Conservation (phyloP, 345 rosid species). For the Sisymbrium altissimum region DNA sequence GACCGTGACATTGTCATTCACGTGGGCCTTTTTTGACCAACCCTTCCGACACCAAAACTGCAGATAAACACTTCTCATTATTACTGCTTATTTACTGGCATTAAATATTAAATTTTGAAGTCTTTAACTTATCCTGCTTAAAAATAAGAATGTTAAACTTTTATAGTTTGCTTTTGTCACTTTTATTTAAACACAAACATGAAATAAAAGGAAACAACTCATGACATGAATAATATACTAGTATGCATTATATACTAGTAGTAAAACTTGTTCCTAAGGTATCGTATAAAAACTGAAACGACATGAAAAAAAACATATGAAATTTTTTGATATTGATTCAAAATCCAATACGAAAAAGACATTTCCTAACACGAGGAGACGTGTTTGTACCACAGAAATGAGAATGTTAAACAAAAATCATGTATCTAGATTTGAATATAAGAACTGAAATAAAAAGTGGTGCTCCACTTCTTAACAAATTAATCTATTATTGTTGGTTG, state of each 20-base stretch:
- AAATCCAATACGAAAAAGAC: background rate
- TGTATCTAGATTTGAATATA: background rate
- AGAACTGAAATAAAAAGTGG: background rate
- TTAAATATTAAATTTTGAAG: background rate
- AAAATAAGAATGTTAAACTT: slow-evolving; percentile 10
- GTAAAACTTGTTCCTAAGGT: background rate
- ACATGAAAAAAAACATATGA: background rate
- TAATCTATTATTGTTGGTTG: background rate
- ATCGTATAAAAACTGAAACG: background rate
- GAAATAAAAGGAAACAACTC: background rate
- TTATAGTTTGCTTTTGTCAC: slow-evolving; percentile 19
- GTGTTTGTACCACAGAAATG: background rate
- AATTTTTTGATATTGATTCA: background rate
- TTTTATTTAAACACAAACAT: slow-evolving; percentile 24
- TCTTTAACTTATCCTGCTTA: slow-evolving; percentile 16
- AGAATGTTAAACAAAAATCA: background rate
- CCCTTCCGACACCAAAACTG: slow-evolving; percentile 30
- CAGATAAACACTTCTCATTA: slow-evolving; percentile 27
- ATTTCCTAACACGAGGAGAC: background rate
- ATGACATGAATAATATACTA: background rate
- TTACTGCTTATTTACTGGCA: background rate
- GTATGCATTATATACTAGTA: background rate
- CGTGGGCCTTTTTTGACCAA: slow-evolving; percentile 41
- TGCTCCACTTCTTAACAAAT: background rate
- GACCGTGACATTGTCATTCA: slow-evolving; percentile 39